Conservation (phyloP, 169 alveolate genomes). For the Babesia caballi region DNA sequence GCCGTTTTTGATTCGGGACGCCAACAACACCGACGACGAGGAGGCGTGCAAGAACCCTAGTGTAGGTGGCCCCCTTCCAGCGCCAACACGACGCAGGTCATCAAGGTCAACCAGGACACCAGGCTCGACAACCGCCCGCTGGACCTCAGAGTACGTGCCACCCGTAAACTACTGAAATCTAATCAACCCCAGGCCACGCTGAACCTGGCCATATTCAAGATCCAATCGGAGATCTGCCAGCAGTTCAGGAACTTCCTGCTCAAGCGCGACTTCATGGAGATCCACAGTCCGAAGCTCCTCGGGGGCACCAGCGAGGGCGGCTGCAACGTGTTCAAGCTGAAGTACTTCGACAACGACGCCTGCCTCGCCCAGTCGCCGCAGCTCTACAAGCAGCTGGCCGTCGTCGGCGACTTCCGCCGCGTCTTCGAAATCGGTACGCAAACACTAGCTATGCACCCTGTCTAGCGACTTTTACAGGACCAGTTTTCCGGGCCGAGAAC, state of each 20-base stretch:
- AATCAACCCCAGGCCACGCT: constrained; percentile 43
- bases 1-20: constrained; percentile 96
- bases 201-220: constrained; percentile 87
- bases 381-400: constrained; percentile 98
- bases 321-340: constrained; percentile 91
- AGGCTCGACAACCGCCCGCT: constrained; percentile 95
- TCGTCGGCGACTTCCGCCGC: constrained; percentile 92
- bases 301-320: constrained; percentile 99
- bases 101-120: constrained; percentile 92
- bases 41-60: constrained; percentile 70
- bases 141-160: constrained; percentile 92
- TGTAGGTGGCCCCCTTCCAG: not conserved
- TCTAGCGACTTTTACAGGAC: constrained; percentile 66
- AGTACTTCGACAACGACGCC: constrained; percentile 88
- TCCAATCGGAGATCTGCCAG: constrained; percentile 91
- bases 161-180: too few species aligned
- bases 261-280: constrained; percentile 90
- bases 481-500: constrained; percentile 99
- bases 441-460: too few species aligned
- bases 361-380: constrained; percentile 99
- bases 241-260: constrained; percentile 90
- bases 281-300: constrained; percentile 98
- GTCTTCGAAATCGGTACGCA: constrained; percentile 96
- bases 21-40: constrained; percentile 83
- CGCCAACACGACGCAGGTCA: constrained; percentile 66